A percentile compares a stretch with the other conserved stretches of the same genome.
phyloP scores from a whole-genome alignment of 345 rosid genomes.

The Salix udensis region DNA sequence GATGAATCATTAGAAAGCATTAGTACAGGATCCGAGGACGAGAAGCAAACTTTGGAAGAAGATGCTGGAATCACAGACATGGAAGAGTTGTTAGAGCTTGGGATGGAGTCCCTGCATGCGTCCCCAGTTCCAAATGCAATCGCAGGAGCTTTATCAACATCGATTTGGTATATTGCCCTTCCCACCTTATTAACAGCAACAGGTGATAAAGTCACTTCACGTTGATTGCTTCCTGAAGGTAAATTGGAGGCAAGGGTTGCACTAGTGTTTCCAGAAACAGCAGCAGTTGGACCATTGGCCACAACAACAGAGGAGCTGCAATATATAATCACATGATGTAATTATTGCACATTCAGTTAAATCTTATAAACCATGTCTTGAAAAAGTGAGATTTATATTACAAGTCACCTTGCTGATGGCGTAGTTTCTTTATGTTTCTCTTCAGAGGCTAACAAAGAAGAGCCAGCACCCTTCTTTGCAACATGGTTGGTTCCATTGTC shows the following conservation, averaged over 20 bases:
- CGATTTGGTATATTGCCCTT: constrained; percentile 30
- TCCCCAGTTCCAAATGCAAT: constrained; percentile 43
- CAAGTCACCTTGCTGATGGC: constrained; percentile 44
- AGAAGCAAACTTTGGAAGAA: constrained; percentile 51
- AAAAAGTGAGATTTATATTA: constrained; percentile 7
- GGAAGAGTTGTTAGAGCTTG: constrained; percentile 35
- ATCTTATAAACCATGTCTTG: background rate
- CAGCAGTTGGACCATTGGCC: constrained; percentile 47
- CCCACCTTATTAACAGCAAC: constrained; percentile 32
- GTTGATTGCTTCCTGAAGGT: constrained; percentile 34
- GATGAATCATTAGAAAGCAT: constrained; percentile 45
- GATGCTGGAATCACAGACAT: constrained; percentile 40
- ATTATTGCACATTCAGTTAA: constrained; percentile 3
- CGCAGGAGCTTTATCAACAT: constrained; percentile 33
- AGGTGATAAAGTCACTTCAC: constrained; percentile 38
- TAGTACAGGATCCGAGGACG: constrained; percentile 60
- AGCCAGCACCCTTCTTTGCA: constrained; percentile 46
- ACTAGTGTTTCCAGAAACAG: constrained; percentile 31
- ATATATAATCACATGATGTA: constrained; percentile 14
- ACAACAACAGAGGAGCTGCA: constrained; percentile 42
- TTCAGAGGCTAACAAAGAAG: constrained; percentile 38
- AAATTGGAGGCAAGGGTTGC: constrained; percentile 16
- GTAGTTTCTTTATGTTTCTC: constrained; percentile 49
- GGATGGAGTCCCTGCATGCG: constrained; percentile 30
- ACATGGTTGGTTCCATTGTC: constrained; percentile 52